Evolutionary conservation across 1,284 basidiomycete species (phyloP).

Genomic region (Takashimella koratensis): DNA sequence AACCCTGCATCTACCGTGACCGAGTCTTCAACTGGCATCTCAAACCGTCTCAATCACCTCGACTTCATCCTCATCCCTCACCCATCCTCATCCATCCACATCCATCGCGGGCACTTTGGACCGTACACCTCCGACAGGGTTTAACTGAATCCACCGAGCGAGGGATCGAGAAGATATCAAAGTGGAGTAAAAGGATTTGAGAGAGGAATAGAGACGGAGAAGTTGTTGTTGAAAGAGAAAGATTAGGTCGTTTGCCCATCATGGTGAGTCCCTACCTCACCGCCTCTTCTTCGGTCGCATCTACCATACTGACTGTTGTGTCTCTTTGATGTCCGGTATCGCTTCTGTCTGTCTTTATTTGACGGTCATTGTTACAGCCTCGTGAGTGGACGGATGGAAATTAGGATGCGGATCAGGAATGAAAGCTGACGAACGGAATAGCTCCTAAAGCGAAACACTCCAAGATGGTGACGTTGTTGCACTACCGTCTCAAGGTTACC

Average conservation of each 20-base stretch:
- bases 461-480: conserved; percentile 96
- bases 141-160: not conserved
- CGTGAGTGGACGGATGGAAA: not conserved
- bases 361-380: not conserved
- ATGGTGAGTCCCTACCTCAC: too few relatives aligned
- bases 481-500: conserved; percentile 95
- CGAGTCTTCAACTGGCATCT: not conserved
- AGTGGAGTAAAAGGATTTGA: too few relatives aligned
- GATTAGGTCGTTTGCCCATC: not conserved
- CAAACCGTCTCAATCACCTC: not conserved
- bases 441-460: conserved; percentile 89
- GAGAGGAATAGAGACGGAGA: not conserved
- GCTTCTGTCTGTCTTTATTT: not conserved
- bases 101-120: not conserved
- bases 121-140: not conserved
- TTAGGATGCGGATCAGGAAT: not conserved
- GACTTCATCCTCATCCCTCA: not conserved
- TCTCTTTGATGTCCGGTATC: not conserved
- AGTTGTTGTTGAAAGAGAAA: not conserved
- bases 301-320: not conserved
- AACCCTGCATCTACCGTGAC: too few relatives aligned
- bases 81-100: not conserved
- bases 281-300: too few relatives aligned
- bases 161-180: not conserved
- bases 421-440: conserved; percentile 5